Evolutionary conservation across 1,284 basidiomycete species (phyloP).

Genomic region (Anthracocystis walkeri): DNA sequence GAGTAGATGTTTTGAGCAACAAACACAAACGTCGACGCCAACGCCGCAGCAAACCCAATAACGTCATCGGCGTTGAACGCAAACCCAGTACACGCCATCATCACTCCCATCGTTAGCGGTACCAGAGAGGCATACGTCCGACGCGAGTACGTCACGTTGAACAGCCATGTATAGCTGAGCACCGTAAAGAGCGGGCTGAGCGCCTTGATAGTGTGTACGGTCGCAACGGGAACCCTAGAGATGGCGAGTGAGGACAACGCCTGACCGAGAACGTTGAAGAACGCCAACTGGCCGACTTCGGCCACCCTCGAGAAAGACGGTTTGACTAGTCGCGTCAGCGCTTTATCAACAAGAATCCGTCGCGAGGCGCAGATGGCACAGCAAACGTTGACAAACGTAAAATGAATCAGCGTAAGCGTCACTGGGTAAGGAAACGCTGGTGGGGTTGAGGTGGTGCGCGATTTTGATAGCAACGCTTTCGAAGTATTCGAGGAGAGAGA

Average conservation of each 20-base stretch:
- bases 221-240: constrained; percentile 93
- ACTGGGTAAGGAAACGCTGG: constrained; percentile 84
- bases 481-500: constrained; percentile 89
- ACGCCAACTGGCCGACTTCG: constrained; percentile 89
- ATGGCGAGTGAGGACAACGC: constrained; percentile 97
- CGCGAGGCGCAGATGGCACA: constrained; percentile 75
- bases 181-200: constrained; percentile 97
- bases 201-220: constrained; percentile 89
- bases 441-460: constrained; percentile 12
- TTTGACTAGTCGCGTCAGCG: constrained; percentile 64
- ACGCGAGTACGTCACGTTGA: constrained; percentile 89
- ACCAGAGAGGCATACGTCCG: constrained; percentile 94
- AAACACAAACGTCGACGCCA: constrained; percentile 75
- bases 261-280: constrained; percentile 93
- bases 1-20: constrained; percentile 99
- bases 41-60: constrained; percentile 49
- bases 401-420: constrained; percentile 96
- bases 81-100: constrained; percentile 96
- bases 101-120: constrained; percentile 93
- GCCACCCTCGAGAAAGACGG: constrained; percentile 81
- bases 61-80: constrained; percentile 77
- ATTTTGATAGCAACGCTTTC: constrained; percentile 79
- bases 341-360: constrained; percentile 42
- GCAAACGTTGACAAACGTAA: constrained; percentile 89
- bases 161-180: constrained; percentile 89